Percentiles rank a stretch among this genome's conserved stretches.
These are phyloP conservation scores for Hamigera avellanea DNA, from an alignment of 495 filamentous ascomycete species.

Conservation along the genomic window DNA sequence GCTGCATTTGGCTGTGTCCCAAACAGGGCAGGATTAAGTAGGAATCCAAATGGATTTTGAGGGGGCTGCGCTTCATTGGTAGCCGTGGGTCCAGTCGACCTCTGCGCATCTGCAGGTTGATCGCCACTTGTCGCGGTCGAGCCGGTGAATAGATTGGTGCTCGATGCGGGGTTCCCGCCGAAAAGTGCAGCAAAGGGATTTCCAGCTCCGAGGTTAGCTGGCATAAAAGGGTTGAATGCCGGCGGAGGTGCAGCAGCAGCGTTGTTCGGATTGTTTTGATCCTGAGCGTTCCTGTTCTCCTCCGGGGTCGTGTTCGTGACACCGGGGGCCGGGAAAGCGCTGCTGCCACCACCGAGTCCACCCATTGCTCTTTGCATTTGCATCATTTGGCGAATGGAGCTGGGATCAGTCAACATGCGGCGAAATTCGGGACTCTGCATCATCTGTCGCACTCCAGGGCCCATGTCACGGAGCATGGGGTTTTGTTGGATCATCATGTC, in stretches of 20 bases:
- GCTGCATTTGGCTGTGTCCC: conserved; percentile 4
- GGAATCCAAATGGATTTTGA: conserved; percentile 41
- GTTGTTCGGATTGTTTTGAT: conserved; percentile 21
- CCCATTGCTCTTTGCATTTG: conserved; percentile 67
- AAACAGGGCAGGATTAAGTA: conserved; percentile 37
- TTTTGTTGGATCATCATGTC: conserved; percentile 86
- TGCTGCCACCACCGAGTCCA: conserved; percentile 33
- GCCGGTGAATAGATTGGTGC: conserved; percentile 16
- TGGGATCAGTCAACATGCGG: conserved; percentile 91
- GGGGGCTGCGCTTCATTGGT: conserved; percentile 11
- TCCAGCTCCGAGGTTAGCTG: conserved; percentile 30
- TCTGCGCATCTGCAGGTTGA: conserved; percentile 12
- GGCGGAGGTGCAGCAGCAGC: conserved; percentile 8
- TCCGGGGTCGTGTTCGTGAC: conserved; percentile 60
- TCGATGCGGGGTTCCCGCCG: conserved; percentile 26
- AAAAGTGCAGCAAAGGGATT: conserved; percentile 72
- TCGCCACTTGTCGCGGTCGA: conserved; percentile 9
- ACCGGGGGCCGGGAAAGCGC: conserved; percentile 78
- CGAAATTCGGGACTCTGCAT: conserved; percentile 78
- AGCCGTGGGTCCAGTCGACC: conserved; percentile 8
- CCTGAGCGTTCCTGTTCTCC: conserved; percentile 27
- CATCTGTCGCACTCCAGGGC: conserved; percentile 70
- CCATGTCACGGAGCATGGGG: conserved; percentile 75
- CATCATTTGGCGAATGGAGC: conserved; percentile 64
- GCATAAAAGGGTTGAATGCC: conserved; percentile 28